Base-by-base conservation (phyloP, 2,329 filamentous ascomycete genomes). In the Meredithiella fracta region DNA sequence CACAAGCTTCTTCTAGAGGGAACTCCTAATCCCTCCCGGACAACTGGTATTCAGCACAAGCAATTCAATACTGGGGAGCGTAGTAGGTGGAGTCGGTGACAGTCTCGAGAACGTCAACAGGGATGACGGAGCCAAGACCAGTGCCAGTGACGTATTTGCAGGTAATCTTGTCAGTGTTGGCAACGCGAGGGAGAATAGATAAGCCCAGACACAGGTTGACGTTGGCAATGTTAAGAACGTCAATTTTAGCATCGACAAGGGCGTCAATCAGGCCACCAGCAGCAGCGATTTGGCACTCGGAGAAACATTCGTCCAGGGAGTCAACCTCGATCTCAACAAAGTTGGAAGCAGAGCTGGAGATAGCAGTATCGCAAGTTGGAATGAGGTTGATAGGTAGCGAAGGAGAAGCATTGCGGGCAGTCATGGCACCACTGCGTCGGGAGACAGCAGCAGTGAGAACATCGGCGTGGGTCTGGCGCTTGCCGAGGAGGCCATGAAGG, bases 301-400 rank as follows among this genome's bases (percentile, higher is more conserved):
- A 56, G 17, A 59, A 53, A 59, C 57, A 59, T 26, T 59, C 57
- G 17, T 34, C 47, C 7, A 59, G 53, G 29, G 22, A 26, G 11
- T 29, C 8, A 22, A 59, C 57, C 17, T 29, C 22, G 9, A 59
- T 34, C 42, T 59, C 54, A 26, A 38, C 23, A 31, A 59, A 53
- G 15, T 47, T 47, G 42, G 50, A 23, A 22, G 50, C 54, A 25
- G 37, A 23, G 15, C 38, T n/a, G 22, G 22, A 37, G 22, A 59
- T 42, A 50, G 53, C 52, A 3, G 34, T 37, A 8, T 54, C 67
- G 6, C 58, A 70, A 51, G 73, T 75, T 50, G 76, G 73, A 31
- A 78, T 74, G 75, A 75, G 70, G 59, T 74, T 76, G 62, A 78
- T 78, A 74, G 74, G 75, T 1, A 71, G 78, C 61, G 75, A 76